phyloP scores from a whole-genome alignment of 1,284 basidiomycete genomes.

The Amylostereum chailletii region DNA sequence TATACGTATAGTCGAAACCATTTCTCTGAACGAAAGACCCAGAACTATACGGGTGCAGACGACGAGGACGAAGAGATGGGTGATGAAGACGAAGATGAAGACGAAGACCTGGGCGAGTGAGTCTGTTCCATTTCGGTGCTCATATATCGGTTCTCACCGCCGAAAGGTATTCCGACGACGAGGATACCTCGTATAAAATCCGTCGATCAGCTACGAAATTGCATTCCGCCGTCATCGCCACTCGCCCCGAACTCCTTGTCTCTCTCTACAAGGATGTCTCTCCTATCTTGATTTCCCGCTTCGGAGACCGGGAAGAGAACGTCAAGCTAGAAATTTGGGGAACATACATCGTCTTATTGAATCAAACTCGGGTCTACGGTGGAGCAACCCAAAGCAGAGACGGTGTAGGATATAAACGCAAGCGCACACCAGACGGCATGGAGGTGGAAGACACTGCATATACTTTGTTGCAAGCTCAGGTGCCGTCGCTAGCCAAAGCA shows the following conservation, averaged over 20 bases:
- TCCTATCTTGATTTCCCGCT: constrained; percentile 82
- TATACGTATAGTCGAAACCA: no score
- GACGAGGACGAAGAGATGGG: constrained; percentile 80
- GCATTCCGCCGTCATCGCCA: constrained; percentile 76
- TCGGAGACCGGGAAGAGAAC: constrained; percentile 92
- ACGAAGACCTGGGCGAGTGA: constrained; percentile 69
- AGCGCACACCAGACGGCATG: constrained; percentile 66
- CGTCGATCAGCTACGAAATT: constrained; percentile 90
- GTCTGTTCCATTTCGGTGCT: constrained; percentile 13
- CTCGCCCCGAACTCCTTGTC: constrained; percentile 78
- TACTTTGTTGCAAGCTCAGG: constrained; percentile 62
- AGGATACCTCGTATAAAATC: constrained; percentile 99
- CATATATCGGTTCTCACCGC: not conserved
- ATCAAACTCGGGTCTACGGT: constrained; percentile 75
- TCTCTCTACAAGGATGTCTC: constrained; percentile 80
- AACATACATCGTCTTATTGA: constrained; percentile 75
- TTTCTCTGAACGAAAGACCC: not conserved
- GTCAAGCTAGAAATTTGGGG: constrained; percentile 92
- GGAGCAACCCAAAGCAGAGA: constrained; percentile 46
- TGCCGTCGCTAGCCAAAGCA: constrained; percentile 73
- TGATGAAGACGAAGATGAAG: constrained; percentile 75
- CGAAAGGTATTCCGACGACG: constrained; percentile 88
- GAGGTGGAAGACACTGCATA: constrained; percentile 75
- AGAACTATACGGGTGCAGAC: constrained; percentile 84
- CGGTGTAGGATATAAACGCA: constrained; percentile 64